These are phyloP conservation scores for Arabidopsis suecica DNA, from an alignment of 345 rosid species.

Conservation along the genomic window DNA sequence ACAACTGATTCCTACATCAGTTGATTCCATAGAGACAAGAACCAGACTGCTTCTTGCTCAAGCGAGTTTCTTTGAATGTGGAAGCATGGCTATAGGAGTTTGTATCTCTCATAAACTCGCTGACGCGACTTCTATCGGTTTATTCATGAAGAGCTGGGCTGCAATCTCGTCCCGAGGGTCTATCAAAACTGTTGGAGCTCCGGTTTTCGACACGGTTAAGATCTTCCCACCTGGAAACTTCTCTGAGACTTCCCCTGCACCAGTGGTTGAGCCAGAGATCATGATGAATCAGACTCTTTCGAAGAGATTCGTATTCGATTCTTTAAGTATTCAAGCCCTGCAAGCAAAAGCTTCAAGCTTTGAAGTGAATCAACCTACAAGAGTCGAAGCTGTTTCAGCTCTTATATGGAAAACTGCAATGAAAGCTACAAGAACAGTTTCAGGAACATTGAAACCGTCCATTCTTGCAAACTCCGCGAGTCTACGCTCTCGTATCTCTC, in stretches of 20 bases:
- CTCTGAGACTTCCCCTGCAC: constrained; percentile 45
- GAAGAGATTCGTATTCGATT: constrained; percentile 37
- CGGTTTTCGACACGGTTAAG: constrained; percentile 29
- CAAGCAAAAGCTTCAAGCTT: constrained; percentile 45
- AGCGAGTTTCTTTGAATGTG: constrained; percentile 46
- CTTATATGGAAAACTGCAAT: constrained; percentile 52
- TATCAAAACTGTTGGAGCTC: constrained; percentile 26
- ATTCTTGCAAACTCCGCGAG: constrained; percentile 46
- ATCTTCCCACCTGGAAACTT: constrained; percentile 40
- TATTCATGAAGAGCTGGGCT: constrained; percentile 46
- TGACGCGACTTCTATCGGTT: constrained; percentile 29
- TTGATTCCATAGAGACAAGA: constrained; percentile 25
- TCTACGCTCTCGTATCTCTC: constrained; percentile 43
- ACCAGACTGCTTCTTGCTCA: constrained; percentile 46
- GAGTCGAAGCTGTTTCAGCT: constrained; percentile 60
- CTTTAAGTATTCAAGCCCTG: constrained; percentile 31
- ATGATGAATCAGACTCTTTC: constrained; percentile 28
- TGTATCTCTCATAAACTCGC: constrained; percentile 45
- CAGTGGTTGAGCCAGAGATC: constrained; percentile 45
- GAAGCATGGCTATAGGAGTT: constrained; percentile 46
- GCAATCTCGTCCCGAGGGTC: constrained; percentile 39
- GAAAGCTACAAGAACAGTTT: constrained; percentile 40
- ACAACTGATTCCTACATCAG: constrained; percentile 47
- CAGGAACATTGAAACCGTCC: constrained; percentile 41
- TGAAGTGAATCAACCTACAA: constrained; percentile 48